Percentiles rank a stretch among this genome's conserved stretches.
Conservation (phyloP, 305 asterid species). For the Fraxinus greggii region DNA sequence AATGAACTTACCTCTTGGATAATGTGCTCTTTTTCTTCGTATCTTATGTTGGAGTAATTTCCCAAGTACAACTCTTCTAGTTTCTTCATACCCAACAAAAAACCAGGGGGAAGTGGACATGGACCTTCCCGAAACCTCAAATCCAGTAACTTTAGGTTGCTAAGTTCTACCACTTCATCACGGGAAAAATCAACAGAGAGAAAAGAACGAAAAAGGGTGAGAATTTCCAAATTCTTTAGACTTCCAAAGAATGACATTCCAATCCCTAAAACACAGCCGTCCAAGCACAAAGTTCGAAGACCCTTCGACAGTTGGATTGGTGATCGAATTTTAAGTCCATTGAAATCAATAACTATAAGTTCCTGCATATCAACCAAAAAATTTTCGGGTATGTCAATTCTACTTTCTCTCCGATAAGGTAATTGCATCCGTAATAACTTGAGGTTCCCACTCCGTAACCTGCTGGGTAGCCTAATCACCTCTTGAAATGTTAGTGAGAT, state of each 20-base stretch:
- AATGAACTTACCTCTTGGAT: background rate
- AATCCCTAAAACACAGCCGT: background rate
- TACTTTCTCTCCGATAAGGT: too few relatives aligned
- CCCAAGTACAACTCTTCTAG: too few relatives aligned
- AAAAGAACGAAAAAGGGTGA: accelerated
- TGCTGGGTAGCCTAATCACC: too few relatives aligned
- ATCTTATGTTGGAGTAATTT: too few relatives aligned
- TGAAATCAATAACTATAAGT: background rate
- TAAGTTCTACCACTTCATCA: too few relatives aligned
- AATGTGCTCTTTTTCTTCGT: background rate
- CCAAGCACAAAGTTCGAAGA: background rate
- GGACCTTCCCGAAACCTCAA: too few relatives aligned
- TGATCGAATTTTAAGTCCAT: background rate
- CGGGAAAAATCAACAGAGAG: too few relatives aligned
- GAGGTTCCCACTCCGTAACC: too few relatives aligned
- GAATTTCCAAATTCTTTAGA: background rate
- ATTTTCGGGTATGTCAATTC: background rate
- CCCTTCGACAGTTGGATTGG: background rate
- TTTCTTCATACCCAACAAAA: too few relatives aligned
- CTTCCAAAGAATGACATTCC: background rate
- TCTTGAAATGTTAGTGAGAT: background rate
- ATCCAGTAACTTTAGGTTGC: too few relatives aligned
- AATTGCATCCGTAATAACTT: too few relatives aligned
- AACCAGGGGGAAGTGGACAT: too few relatives aligned
- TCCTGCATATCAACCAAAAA: background rate